Percentiles rank a stretch among this genome's conserved stretches.
Evolutionary conservation across 108 stramenopile species (phyloP).

Genomic region (Pseudonitzschia multistriata): DNA sequence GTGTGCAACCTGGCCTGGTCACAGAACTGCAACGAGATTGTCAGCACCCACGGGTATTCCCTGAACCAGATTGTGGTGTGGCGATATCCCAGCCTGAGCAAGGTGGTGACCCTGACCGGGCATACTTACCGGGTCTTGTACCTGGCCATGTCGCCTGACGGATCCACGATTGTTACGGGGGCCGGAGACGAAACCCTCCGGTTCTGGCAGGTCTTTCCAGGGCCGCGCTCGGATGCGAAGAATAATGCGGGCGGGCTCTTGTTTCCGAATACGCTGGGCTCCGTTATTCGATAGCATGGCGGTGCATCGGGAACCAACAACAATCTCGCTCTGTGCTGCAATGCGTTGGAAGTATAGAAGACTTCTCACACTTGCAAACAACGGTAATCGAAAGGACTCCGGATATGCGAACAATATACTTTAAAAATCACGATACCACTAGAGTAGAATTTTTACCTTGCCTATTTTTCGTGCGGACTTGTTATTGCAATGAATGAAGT

Average conservation of each 20-base stretch:
- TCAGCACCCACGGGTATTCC: constrained; percentile 98
- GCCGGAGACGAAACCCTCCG: constrained; percentile 99
- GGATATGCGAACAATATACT: too few species aligned
- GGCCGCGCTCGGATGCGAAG: constrained; percentile 75
- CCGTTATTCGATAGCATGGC: constrained; percentile 68
- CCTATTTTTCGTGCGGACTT: too few species aligned
- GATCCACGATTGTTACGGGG: constrained; percentile 96
- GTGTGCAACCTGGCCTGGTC: constrained; percentile 98
- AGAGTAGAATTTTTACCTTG: too few species aligned
- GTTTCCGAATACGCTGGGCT: constrained; percentile 82
- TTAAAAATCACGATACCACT: too few species aligned
- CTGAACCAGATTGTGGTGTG: constrained; percentile 88
- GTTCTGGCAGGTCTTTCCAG: constrained; percentile 99
- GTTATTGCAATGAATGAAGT: too few species aligned
- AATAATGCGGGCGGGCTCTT: constrained; percentile 70
- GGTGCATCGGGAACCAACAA: too few species aligned
- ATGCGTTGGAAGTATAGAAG: too few species aligned
- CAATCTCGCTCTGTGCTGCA: too few species aligned
- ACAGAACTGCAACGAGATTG: constrained; percentile 95
- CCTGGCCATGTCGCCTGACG: constrained; percentile 95
- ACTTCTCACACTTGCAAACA: too few species aligned
- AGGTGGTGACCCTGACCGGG: constrained; percentile 95
- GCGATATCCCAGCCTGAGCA: constrained; percentile 93
- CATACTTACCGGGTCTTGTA: constrained; percentile 97
- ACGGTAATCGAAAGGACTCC: too few species aligned